Evolutionary conservation across 2,329 filamentous ascomycete species (phyloP), one percentile per base, ranked within the genome.

Genomic region (Colletotrichum somersetense): DNA sequence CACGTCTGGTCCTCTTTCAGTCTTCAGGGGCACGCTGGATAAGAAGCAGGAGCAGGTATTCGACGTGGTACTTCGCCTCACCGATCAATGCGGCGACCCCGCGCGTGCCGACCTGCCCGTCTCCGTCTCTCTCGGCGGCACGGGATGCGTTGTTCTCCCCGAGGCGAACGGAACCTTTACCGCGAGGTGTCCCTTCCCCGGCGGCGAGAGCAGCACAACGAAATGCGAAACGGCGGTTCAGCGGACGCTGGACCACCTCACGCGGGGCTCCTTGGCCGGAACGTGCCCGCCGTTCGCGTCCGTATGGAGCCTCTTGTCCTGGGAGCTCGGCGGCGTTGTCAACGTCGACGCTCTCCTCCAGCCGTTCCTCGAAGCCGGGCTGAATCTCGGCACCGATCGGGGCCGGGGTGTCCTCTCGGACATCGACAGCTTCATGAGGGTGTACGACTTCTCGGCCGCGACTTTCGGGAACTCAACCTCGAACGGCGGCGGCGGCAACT

Each of bases 121-220:
- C 76, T 66, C 81, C 77, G 5, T 83, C 16, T 72, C 70, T 2
- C 71, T 83, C 8, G 82, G 81, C 2, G 75, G 77, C 6, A 78
- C 79, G 0, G 73, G 76, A 11, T 83, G 82, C 66, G 73, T 74
- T 1, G 50, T 52, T 4, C 40, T 53, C 12, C 44, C 61, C 2
- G 23, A 11, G 16, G 44, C n/a, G 11, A 33, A 44, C 1, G 73
- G 71, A 7, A 75, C 78, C 3, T 75, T 79, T 7, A 65, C 74
- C 6, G 77, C 80, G 1, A 77, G 78, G 35, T 83, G 82, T 64
- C 77, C 77, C 0, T 83, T 81, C 61, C 80, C 82, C 0, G 80
- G 79, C 0, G 75, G 77, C 1, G 75, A 76, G 14, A 81, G 81
- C 1, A 74, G 75, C 0, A 76, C 75, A 0, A 67, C 77, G 61